phyloP scores from a whole-genome alignment of 345 rosid genomes.

The Moringa oleifera region DNA sequence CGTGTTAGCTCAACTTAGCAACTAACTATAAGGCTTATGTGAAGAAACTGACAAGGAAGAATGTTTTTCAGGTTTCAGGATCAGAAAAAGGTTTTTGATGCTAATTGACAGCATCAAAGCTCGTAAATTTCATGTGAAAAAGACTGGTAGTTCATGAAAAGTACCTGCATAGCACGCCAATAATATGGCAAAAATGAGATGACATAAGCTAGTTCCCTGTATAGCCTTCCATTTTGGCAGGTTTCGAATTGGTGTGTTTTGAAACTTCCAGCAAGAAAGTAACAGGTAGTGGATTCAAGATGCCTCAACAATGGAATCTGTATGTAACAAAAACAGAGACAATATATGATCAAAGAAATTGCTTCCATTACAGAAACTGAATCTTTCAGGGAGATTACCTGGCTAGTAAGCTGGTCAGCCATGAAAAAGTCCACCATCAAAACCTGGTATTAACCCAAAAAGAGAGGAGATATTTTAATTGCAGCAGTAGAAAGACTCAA shows the following conservation, averaged over 20 bases:
- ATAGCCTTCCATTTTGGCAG: slow-evolving; percentile 61
- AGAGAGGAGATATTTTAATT: background rate
- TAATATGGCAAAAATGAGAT: slow-evolving; percentile 86
- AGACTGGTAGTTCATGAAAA: background rate
- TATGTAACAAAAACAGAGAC: too few species aligned
- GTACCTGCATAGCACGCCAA: slow-evolving; percentile 98
- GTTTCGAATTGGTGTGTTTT: slow-evolving; percentile 58
- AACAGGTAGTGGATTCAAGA: slow-evolving; percentile 78
- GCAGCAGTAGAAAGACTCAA: background rate
- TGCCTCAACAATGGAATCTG: slow-evolving; percentile 87
- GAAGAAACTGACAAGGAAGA: too few species aligned
- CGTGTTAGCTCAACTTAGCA: background rate
- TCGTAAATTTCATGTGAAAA: background rate
- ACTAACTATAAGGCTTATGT: too few species aligned
- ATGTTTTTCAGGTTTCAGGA: too few species aligned
- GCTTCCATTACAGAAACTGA: too few species aligned
- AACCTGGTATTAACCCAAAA: slow-evolving; percentile 38
- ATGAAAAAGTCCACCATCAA: slow-evolving; percentile 92
- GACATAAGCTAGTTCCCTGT: slow-evolving; percentile 65
- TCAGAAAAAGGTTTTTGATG: too few species aligned
- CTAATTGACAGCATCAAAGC: too few species aligned
- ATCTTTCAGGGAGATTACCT: slow-evolving; percentile 48
- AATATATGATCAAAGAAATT: too few species aligned
- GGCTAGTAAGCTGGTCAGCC: slow-evolving; percentile 98
- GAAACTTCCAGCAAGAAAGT: slow-evolving; percentile 71